Base-by-base conservation (phyloP, 1,284 basidiomycete genomes). In the Trametes polyzona region DNA sequence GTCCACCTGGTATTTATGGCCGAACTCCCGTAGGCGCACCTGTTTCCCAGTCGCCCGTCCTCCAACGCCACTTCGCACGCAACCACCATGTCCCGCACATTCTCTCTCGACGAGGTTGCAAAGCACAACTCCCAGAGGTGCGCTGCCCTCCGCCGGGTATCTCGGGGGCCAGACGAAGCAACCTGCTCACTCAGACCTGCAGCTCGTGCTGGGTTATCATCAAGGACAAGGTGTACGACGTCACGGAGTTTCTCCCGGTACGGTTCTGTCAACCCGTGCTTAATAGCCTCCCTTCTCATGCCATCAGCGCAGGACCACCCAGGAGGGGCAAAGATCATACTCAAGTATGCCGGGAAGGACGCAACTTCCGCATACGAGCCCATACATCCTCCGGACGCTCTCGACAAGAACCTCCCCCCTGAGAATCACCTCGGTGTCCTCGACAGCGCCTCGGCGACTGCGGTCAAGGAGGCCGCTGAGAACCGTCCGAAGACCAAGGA, bases 201-300 rank as follows among this genome's bases (percentile, higher is more conserved):
- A 88, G 87, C 43, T 88, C 86, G n/a, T 93, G 92, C 72, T 96
- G 93, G 95, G 89, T 96, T 59, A 87, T 96, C 65, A 90, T 95
- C 60, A 78, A 83, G 61, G 82, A 86, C 72, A 78, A 81, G 52
- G 88, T 92, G 19, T 93, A 90, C 72, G 90, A 92, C 74, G 89
- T 96, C 54, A 95, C 94, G 5, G 87, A 91, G 11, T 96, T 96
- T 70, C 74, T 96, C 42, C 72, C 81, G 48, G 88, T 88, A 61
- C 43, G 47, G 76, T 71, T 37, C 16, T 37, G 37, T 27, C 29
- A 42, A 39, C 21, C n/a, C 14, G 5, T 41, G 11, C 42, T 2
- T 26, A 40, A 14, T 26, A 23, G 33, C 19, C 52, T 12, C 10
- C 3, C 6, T 39, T 54, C 35, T 50, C 29, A 36, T 5, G 16